Base-by-base conservation (phyloP, 2,329 filamentous ascomycete species). In the Phaeophleospora eucalypticola region DNA sequence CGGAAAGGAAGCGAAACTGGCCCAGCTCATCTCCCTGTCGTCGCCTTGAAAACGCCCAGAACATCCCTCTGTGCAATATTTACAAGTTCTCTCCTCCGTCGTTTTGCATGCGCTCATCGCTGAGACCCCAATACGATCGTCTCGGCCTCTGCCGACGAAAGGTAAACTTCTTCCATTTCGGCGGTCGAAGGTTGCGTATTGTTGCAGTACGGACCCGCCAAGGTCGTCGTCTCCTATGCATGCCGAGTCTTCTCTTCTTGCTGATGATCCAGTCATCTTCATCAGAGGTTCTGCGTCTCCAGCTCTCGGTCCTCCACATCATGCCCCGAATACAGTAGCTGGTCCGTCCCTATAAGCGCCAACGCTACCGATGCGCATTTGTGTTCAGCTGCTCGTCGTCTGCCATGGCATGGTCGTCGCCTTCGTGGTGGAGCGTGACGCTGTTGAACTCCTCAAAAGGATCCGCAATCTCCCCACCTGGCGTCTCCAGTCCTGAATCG, bases 401-500 rank as follows among this genome's bases (percentile, higher is more conserved):
- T 29, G 37, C 40, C 21, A 40, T 24, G 38, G 36, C 40, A 19
- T 48, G 38, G 17, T 66, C 87, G 58, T 96, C 91, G 14, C 89
- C 93, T 46, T 97, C 93, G 65, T 98, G 93, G 68, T 97, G 91
- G 52, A 98, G 75, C 41, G 93, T 98, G 35, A 98, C 90, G 65
- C 89, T 95, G 75, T 97, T 98, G 71, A 98, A 98, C 68, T 97
- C 93, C 69, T 96, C 88, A 65, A 98, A 98, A 1, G 93, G 93
- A 76, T 98, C 93, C 3, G 81, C 76, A 32, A 84, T 64, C 65
- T 96, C 91, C 32, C 78, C 86, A 36, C 86, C 87, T 1, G 91
- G 91, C 2, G 91, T 97, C 2, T 86, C 81, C 43, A 95, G 75
- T 1, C 87, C 88, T 36, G 86, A 91, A 64, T 95, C 89, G 51